Base-by-base conservation (phyloP, 2,329 filamentous ascomycete genomes). In the Aspergillus hiratsukae region DNA sequence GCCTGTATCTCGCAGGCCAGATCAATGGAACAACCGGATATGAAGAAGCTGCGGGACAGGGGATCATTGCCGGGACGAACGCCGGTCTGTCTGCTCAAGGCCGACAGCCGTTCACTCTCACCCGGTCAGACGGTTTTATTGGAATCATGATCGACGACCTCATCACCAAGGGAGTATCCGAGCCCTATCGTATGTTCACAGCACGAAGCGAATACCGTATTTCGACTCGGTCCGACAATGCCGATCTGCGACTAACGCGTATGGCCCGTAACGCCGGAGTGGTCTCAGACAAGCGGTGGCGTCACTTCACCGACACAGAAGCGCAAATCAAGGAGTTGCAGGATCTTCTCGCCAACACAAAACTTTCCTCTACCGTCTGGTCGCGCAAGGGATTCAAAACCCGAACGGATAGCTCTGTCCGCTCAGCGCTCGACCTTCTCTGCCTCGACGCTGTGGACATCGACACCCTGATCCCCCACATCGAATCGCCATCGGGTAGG, bases 11-110 rank as follows among this genome's bases (percentile, higher is more conserved):
- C 31, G 94, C 94, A 0, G 94, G 94, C 3, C 94, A 99, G 72
- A 97, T 99, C 73, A 99, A 99, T 72, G 94, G 94, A 48, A 99
- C 94, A 0, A 99, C 94, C 0, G 94, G 94, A 3, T 99, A 99
- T 71, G 94, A 99, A 76, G 94, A 99, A 78, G 94, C 94, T 9
- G 91, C 94, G 0, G 93, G 90, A 0, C 94, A 99, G 73, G 94
- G 94, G 9, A 82, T 99, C 49, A 78, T 99, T 14, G 94, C 94
- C 0, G 94, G 94, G 31, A 92, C 93, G 66, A 99, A 99, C 69
- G 94, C 94, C 1, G 94, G 93, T 2, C 83, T 94, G n/a, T 82
- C 87, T 1, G 85, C 92, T 0, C 82, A 84, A 58, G 83, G 83
- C 1, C 84, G 88, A 56, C 72, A 80, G 1, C 81, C 86, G 0